These are phyloP conservation scores for Parmales sp. DNA, from an alignment of 108 stramenopile species.

Conservation along the genomic window DNA sequence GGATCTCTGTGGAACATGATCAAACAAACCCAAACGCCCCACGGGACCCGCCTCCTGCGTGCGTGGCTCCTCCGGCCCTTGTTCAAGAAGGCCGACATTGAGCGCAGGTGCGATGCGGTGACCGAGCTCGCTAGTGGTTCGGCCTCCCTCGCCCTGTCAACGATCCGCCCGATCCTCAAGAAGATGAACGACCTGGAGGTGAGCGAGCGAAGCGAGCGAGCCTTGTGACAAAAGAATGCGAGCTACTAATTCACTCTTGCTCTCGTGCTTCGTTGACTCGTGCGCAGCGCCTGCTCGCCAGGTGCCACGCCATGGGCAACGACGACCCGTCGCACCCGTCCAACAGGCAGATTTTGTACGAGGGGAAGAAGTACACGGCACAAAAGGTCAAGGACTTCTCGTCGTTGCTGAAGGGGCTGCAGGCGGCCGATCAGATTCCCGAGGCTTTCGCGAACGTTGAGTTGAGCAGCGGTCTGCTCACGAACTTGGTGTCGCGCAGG, in stretches of 20 bases:
- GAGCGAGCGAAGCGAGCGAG: no score
- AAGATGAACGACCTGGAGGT: slow-evolving; percentile 90
- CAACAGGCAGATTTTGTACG: slow-evolving; percentile 88
- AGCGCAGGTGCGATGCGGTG: slow-evolving; percentile 84
- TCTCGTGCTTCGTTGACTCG: no score
- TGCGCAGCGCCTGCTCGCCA: slow-evolving; percentile 72
- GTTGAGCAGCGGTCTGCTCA: slow-evolving; percentile 52
- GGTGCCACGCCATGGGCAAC: slow-evolving; percentile 82
- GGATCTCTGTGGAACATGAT: slow-evolving; percentile 84
- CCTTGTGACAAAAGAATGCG: no score
- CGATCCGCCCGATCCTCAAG: slow-evolving; percentile 50
- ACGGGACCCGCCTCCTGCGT: slow-evolving; percentile 80
- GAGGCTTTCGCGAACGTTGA: slow-evolving; percentile 60
- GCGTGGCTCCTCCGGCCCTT: slow-evolving; percentile 93
- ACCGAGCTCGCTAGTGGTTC: slow-evolving; percentile 66
- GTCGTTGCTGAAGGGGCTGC: slow-evolving; percentile 61
- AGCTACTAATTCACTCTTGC: no score
- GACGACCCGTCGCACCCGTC: slow-evolving; percentile 69
- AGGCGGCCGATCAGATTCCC: slow-evolving; percentile 49
- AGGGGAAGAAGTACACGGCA: slow-evolving; percentile 72
- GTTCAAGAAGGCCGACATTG: slow-evolving; percentile 70
- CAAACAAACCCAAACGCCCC: slow-evolving; percentile 78
- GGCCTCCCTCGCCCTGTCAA: slow-evolving; percentile 52
- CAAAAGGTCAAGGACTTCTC: slow-evolving; percentile 86
- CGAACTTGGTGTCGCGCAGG: slow-evolving; percentile 53